Evolutionary conservation across 2,329 filamentous ascomycete species (phyloP).

Genomic region (Monosporascus cannonballus): DNA sequence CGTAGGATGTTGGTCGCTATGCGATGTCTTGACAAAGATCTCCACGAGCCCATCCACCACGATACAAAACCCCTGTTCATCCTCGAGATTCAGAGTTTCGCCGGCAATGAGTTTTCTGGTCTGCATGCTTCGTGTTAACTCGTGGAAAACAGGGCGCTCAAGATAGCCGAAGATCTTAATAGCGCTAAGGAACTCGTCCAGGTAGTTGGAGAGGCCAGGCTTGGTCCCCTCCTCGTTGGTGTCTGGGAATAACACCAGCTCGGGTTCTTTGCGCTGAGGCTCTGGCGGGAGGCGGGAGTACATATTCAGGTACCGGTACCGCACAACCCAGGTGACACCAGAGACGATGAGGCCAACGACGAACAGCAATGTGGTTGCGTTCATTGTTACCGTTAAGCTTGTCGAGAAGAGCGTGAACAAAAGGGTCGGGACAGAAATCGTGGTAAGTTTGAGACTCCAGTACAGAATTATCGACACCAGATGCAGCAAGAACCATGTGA

Average conservation of each 20-base stretch:
- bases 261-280: slow-evolving; percentile 90
- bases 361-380: slow-evolving; percentile 91
- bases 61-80: slow-evolving; percentile 96
- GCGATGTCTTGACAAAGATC: slow-evolving; percentile 91
- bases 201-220: slow-evolving; percentile 86
- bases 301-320: slow-evolving; percentile 95
- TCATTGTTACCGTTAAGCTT: slow-evolving; percentile 96
- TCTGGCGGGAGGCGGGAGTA: slow-evolving; percentile 91
- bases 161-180: slow-evolving; percentile 99
- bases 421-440: slow-evolving; percentile 83
- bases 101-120: slow-evolving; percentile 93
- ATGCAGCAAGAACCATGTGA: slow-evolving; percentile 50
- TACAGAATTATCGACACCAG: slow-evolving; percentile 57
- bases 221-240: slow-evolving; percentile 86
- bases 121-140: slow-evolving; percentile 96
- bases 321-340: slow-evolving; percentile 86
- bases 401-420: slow-evolving; percentile 57
- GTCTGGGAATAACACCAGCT: slow-evolving; percentile 92
- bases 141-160: slow-evolving; percentile 93
- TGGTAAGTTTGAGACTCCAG: slow-evolving; percentile 77
- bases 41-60: slow-evolving; percentile 95
- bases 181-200: slow-evolving; percentile 95
- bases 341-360: slow-evolving; percentile 73
- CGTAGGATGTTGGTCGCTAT: slow-evolving; percentile 17
- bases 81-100: slow-evolving; percentile 89